Percentiles rank a stretch among this genome's conserved stretches.
These are phyloP conservation scores for Colletotrichum theobromicola DNA, from an alignment of 2,329 filamentous ascomycete species.

Conservation along the genomic window DNA sequence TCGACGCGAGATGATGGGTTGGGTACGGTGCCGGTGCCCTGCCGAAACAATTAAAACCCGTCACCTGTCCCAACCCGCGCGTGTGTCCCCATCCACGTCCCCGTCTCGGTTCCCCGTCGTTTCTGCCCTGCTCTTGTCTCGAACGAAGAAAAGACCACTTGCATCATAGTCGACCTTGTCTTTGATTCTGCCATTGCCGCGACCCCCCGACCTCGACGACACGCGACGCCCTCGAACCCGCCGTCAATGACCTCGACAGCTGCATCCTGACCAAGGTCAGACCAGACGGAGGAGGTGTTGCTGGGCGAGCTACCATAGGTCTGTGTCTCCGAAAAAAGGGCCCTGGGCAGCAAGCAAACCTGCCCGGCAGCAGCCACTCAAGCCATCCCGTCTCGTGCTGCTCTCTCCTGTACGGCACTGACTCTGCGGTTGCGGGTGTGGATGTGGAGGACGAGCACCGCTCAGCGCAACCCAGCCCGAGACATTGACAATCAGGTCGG, in stretches of 20 bases:
- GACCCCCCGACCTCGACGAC: background rate
- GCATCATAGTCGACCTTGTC: background rate
- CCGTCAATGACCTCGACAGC: constrained; percentile 15
- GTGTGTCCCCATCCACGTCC: background rate
- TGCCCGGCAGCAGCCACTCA: background rate
- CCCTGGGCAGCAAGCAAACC: constrained; percentile 5
- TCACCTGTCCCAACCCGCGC: constrained; percentile 13
- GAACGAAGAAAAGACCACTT: background rate
- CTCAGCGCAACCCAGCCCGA: constrained; percentile 15
- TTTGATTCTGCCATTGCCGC: background rate
- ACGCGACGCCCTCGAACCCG: background rate
- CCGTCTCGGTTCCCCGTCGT: background rate
- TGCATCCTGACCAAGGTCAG: constrained; percentile 8
- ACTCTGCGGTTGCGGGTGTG: background rate
- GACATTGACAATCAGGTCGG: background rate
- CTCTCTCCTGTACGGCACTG: background rate
- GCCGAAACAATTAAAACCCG: constrained; percentile 23
- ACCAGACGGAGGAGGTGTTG: constrained; percentile 21
- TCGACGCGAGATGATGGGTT: constrained; percentile 18
- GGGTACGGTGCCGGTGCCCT: constrained; percentile 8
- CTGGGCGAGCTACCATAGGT: constrained; percentile 44
- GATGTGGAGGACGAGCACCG: background rate
- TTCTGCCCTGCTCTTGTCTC: constrained; percentile 2
- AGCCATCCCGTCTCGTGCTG: background rate
- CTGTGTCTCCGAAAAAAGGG: constrained; percentile 28